These are phyloP conservation scores for Trichaptum fuscoviolaceum DNA, from an alignment of 768 basidiomycete species.

Conservation along the genomic window DNA sequence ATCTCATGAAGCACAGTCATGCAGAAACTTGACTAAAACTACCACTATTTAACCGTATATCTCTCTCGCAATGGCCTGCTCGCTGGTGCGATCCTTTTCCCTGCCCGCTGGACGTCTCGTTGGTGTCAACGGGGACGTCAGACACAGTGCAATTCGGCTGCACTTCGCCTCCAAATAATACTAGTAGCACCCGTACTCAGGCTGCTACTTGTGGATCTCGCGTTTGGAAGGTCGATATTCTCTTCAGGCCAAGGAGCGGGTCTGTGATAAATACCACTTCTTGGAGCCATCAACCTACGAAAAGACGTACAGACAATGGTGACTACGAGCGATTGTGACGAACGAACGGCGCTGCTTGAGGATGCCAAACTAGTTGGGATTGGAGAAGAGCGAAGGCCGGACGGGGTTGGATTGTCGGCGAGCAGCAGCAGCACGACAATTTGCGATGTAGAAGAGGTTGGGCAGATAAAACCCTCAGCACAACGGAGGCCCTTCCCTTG, in stretches of 20 bases:
- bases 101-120: neutral
- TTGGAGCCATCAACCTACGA: no score
- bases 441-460: neutral
- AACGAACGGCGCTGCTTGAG: neutral
- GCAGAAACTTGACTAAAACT: no score
- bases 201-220: neutral
- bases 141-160: neutral
- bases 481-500: constrained; percentile 15
- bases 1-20: neutral
- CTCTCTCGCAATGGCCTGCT: neutral
- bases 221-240: no score
- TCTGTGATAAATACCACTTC: no score
- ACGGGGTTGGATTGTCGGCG: neutral
- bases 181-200: neutral
- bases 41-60: no score
- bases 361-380: no score
- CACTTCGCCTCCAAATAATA: neutral
- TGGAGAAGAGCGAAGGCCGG: no score
- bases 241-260: no score
- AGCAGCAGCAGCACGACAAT: neutral
- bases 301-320: neutral
- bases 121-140: neutral
- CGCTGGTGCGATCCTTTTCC: neutral
- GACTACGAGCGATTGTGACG: neutral
- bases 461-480: neutral